Base-by-base conservation (phyloP, 176 grass and related monocot genomes). In the Aegilops tauschii region DNA sequence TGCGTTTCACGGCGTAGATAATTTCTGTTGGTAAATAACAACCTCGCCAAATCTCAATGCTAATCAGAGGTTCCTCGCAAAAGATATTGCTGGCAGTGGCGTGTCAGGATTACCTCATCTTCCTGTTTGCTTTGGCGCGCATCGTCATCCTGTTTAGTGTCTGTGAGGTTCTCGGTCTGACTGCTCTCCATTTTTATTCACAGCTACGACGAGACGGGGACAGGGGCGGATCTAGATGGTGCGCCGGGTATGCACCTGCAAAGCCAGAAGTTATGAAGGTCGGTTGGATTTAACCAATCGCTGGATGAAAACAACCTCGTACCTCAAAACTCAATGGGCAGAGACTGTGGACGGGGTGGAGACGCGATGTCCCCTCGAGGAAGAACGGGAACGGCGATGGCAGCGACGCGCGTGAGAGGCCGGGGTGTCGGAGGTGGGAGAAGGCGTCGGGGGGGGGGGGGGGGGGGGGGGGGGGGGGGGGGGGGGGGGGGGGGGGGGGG, bases 81-180 rank as follows among this genome's bases (percentile, higher is more conserved):
- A 40, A 76, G 9, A 73, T 27, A 4, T 63, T 54, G 11, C 56
- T 14, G 47, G 1, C 66, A 65, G 35, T 77, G 16, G 65, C 37
- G 21, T 42, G 36, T n/a, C 34, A 76, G 30, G 86, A 82, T 87
- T 92, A 96, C 97, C 85, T 99, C 97, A 64, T 96, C 94, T 73
- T 99, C 89, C 9, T 89, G 94, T 85, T 91, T 92, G 68, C 62
- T 88, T 35, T 90, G 84, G 25, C 31, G 78, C 37, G 28, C 87
- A 69, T 96, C 97, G 12, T 94, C 97, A 72, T 96, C 93, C 59
- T 94, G 90, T 69, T 96, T 95, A 63, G 39, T 79, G 54, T 77
- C 83, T 9, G 31, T 59, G 28, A 63, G 90, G 67, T 58, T 90
- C 81, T 94, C 93, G 82, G 86, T 93, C 77, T 94, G 90, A 37